Evolutionary conservation across 306 rosid species (phyloP).

Genomic region (Carpinus fangiana): DNA sequence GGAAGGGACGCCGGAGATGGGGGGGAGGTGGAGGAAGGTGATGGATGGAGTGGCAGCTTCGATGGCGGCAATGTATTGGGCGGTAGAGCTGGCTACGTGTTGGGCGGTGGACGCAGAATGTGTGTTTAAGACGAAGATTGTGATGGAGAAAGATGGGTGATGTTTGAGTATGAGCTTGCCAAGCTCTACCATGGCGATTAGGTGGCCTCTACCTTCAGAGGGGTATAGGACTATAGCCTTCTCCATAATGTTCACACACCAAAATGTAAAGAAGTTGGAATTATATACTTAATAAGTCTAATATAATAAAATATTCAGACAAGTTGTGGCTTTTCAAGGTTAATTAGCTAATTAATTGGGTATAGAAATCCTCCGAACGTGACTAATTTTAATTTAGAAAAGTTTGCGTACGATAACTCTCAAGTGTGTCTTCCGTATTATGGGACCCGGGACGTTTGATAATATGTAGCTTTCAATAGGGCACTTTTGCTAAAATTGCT

Average conservation of each 20-base stretch:
- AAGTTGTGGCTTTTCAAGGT: too few relatives aligned
- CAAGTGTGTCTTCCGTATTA: too few relatives aligned
- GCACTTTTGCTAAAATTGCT: too few relatives aligned
- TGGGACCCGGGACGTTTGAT: too few relatives aligned
- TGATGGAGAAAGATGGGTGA: conserved; percentile 5
- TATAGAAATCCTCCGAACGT: too few relatives aligned
- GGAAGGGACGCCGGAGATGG: background rate
- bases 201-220: conserved; percentile 20
- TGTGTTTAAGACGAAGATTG: background rate
- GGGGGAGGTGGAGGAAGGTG: background rate
- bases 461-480: too few relatives aligned
- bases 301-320: too few relatives aligned
- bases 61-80: background rate
- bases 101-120: background rate
- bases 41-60: conserved; percentile 1
- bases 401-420: too few relatives aligned
- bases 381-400: too few relatives aligned
- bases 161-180: conserved; percentile 22
- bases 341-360: too few relatives aligned
- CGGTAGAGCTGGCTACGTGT: background rate
- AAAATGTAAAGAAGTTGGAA: too few relatives aligned
- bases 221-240: conserved; percentile 30
- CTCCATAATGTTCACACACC: background rate
- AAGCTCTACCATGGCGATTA: conserved; percentile 29
- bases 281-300: too few relatives aligned